phyloP scores from a whole-genome alignment of 2,329 filamentous ascomycete genomes.

The Zymoseptoria tritici region DNA sequence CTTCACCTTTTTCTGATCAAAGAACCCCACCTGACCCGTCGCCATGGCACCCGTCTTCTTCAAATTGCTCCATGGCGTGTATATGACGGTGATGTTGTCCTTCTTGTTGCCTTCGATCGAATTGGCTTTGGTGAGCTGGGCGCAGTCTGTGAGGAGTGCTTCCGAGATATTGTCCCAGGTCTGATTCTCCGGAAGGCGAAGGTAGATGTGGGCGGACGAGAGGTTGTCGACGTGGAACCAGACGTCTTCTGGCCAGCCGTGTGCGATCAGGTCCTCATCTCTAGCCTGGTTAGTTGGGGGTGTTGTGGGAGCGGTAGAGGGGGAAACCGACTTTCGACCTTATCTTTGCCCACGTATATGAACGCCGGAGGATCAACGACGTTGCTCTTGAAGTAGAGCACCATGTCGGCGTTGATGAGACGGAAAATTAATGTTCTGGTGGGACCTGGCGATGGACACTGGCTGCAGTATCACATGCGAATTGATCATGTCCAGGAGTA shows the following conservation, averaged over 20 bases:
- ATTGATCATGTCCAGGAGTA: background rate
- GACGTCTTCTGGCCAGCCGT: slow-evolving; percentile 90
- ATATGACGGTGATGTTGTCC: slow-evolving; percentile 92
- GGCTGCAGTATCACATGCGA: slow-evolving; percentile 1
- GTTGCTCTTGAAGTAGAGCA: slow-evolving; percentile 90
- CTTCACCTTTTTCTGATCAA: slow-evolving; percentile 78
- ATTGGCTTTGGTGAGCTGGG: slow-evolving; percentile 97
- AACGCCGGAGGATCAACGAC: slow-evolving; percentile 74
- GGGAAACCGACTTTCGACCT: slow-evolving; percentile 78
- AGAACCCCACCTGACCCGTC: slow-evolving; percentile 88
- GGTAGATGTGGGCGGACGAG: slow-evolving; percentile 92
- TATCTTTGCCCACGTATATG: slow-evolving; percentile 97
- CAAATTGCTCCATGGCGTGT: slow-evolving; percentile 95
- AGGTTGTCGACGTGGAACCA: slow-evolving; percentile 99
- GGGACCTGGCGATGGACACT: background rate
- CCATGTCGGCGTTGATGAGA: slow-evolving; percentile 51
- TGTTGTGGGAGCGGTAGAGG: slow-evolving; percentile 6
- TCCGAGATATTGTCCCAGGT: slow-evolving; percentile 75
- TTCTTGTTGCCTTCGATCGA: slow-evolving; percentile 99
- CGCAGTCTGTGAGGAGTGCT: slow-evolving; percentile 73
- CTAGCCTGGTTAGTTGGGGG: slow-evolving; percentile 25
- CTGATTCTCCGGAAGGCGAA: slow-evolving; percentile 68
- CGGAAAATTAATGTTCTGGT: background rate
- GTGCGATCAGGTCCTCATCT: slow-evolving; percentile 96
- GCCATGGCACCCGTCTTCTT: slow-evolving; percentile 96